Conservation (phyloP, 441 rosid species). For the Dalechampia spathulata region DNA sequence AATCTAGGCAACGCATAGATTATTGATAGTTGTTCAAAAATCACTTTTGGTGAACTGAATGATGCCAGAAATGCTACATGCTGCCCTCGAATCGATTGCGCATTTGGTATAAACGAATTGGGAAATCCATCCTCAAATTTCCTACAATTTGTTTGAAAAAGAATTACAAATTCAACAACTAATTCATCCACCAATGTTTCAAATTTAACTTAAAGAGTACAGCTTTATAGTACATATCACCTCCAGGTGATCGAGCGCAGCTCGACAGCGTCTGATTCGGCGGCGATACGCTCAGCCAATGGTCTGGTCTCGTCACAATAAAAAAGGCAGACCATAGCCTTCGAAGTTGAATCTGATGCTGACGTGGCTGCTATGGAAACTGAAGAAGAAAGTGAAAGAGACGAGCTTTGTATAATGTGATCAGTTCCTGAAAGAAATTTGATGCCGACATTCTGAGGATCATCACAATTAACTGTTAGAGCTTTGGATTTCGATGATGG, state of each 20-base stretch:
- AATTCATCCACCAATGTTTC: neutral
- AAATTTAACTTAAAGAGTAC: too few species aligned
- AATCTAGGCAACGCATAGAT: constrained; percentile 82
- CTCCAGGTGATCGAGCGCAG: constrained; percentile 83
- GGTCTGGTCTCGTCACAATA: constrained; percentile 61
- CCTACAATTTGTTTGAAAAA: constrained; percentile 36
- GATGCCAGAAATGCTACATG: constrained; percentile 91
- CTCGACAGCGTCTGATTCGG: constrained; percentile 71
- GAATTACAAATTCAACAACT: too few species aligned
- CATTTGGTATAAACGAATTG: constrained; percentile 85
- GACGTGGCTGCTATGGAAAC: constrained; percentile 50
- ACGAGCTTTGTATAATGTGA: constrained; percentile 35
- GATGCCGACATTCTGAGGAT: constrained; percentile 32
- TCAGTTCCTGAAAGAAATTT: constrained; percentile 47
- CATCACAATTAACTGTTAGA: constrained; percentile 3
- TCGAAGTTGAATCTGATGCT: constrained; percentile 36
- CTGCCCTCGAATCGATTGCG: constrained; percentile 85
- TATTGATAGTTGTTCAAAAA: constrained; percentile 86
- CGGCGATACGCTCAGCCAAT: constrained; percentile 75
- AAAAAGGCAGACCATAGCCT: constrained; percentile 56
- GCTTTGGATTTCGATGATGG: too few species aligned
- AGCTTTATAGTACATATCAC: too few species aligned
- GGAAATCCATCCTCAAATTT: constrained; percentile 89
- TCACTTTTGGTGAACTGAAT: constrained; percentile 77
- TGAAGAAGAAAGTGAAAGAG: constrained; percentile 27